Evolutionary conservation across 2,329 filamentous ascomycete genomes (phyloP).

Genomic region (Monilinia laxa): DNA sequence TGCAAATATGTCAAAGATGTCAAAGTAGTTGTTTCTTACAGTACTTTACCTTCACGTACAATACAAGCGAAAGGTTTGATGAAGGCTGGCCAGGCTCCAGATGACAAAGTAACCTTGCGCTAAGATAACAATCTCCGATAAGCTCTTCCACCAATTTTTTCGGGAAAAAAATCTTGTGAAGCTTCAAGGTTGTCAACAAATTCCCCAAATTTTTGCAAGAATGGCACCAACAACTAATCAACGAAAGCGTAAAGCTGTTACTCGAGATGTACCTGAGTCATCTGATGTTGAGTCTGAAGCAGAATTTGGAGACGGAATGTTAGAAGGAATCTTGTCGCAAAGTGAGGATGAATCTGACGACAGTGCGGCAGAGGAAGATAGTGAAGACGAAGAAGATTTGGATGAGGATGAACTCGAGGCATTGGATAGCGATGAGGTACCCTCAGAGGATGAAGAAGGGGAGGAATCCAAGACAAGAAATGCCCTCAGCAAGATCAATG

Average conservation of each 20-base stretch:
- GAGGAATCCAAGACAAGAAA: conserved; percentile 43
- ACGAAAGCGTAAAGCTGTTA: conserved; percentile 63
- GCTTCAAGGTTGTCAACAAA: conserved; percentile 23
- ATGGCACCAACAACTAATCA: conserved; percentile 37
- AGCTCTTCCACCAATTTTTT: conserved; percentile 23
- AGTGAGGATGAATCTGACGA: conserved; percentile 60
- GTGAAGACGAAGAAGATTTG: conserved; percentile 46
- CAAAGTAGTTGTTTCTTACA: not conserved
- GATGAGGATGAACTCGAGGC: conserved; percentile 44
- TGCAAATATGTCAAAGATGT: not conserved
- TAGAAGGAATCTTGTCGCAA: conserved; percentile 58
- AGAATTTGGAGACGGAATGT: conserved; percentile 55
- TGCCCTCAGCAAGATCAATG: conserved; percentile 44
- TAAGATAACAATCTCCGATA: conserved; percentile 32
- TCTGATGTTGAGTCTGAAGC: conserved; percentile 57
- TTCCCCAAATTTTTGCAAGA: conserved; percentile 21
- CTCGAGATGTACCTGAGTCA: conserved; percentile 50
- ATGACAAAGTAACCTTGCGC: conserved; percentile 21
- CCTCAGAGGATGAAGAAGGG: conserved; percentile 43
- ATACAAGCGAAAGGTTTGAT: no score
- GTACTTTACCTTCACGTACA: not conserved
- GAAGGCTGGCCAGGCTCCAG: not conserved
- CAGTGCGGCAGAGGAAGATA: conserved; percentile 48
- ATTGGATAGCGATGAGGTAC: conserved; percentile 52
- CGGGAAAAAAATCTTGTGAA: conserved; percentile 28